Percentiles rank a stretch among this genome's conserved stretches.
Evolutionary conservation across 2,329 filamentous ascomycete species (phyloP).

Genomic region (Fusarium sp.): DNA sequence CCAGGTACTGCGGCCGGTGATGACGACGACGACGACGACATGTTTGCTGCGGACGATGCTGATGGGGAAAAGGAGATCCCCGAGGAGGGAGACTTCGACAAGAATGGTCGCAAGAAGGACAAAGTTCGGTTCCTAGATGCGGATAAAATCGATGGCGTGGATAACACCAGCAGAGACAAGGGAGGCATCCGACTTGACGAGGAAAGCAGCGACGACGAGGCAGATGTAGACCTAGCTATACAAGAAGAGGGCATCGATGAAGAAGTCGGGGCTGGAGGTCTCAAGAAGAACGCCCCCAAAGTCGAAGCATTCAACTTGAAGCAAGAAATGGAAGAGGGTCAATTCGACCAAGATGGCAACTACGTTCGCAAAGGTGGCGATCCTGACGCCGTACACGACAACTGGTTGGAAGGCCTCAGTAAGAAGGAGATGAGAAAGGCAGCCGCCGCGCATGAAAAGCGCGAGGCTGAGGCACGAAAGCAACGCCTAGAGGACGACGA

Average conservation of each 20-base stretch:
- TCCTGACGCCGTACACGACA: constrained; percentile 89
- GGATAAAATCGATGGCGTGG: constrained; percentile 80
- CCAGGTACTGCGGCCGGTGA: constrained; percentile 68
- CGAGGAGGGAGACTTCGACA: constrained; percentile 45
- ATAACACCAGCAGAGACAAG: constrained; percentile 75
- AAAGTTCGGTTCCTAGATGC: constrained; percentile 68
- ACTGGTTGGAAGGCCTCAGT: constrained; percentile 89
- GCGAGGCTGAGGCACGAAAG: constrained; percentile 78
- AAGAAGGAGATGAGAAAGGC: constrained; percentile 94
- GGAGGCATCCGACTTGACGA: constrained; percentile 73
- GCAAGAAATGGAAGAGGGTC: constrained; percentile 88
- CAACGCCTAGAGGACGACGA: constrained; percentile 79
- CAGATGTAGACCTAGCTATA: constrained; percentile 75
- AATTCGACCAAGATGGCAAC: constrained; percentile 91
- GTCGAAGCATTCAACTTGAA: constrained; percentile 97
- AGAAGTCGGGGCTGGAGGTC: constrained; percentile 87
- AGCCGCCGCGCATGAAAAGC: constrained; percentile 84
- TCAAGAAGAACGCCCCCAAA: constrained; percentile 92
- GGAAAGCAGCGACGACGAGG: constrained; percentile 68
- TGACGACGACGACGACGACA: constrained; percentile 68
- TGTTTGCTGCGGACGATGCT: constrained; percentile 79
- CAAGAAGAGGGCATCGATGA: constrained; percentile 83
- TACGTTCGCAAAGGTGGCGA: constrained; percentile 90
- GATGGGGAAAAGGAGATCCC: constrained; percentile 51
- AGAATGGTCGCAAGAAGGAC: constrained; percentile 67